phyloP scores from a whole-genome alignment of 2,329 filamentous ascomycete genomes.

The Truncatella angustata region DNA sequence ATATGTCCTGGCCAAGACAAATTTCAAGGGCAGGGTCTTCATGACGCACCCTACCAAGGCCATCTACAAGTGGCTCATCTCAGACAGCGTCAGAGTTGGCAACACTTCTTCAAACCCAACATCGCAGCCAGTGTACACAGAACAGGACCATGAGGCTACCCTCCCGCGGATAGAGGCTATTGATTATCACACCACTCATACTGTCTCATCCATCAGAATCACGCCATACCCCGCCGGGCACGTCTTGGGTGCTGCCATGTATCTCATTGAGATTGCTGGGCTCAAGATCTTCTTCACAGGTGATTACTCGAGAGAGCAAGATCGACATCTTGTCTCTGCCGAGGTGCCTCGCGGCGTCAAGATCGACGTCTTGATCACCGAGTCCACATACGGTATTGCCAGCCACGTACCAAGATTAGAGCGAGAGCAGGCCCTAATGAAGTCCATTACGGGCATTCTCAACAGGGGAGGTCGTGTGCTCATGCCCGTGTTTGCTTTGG shows the following conservation, averaged over 20 bases:
- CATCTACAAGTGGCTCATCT: conserved; percentile 99
- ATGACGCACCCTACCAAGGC: conserved; percentile 99
- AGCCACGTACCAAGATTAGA: conserved; percentile 89
- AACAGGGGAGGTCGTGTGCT: conserved; percentile 90
- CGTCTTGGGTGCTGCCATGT: conserved; percentile 98
- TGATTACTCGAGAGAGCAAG: conserved; percentile 94
- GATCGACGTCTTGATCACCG: conserved; percentile 94
- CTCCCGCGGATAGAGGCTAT: conserved; percentile 95
- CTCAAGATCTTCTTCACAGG: conserved; percentile 97
- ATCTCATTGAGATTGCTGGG: conserved; percentile 93
- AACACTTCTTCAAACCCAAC: conserved; percentile 63
- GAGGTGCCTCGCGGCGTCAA: conserved; percentile 86
- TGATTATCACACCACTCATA: conserved; percentile 97
- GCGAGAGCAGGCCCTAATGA: conserved; percentile 91
- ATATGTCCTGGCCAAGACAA: conserved; percentile 96
- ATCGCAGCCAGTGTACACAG: conserved; percentile 83
- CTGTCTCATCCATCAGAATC: conserved; percentile 92
- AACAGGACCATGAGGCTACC: conserved; percentile 91
- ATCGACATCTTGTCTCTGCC: conserved; percentile 92
- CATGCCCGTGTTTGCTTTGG: conserved; percentile 93
- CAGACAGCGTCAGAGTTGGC: conserved; percentile 90
- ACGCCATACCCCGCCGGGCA: conserved; percentile 96
- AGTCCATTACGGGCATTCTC: conserved; percentile 85
- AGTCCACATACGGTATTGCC: conserved; percentile 95
- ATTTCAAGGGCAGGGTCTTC: conserved; percentile 94